Evolutionary conservation across 805 yeast genomes (phyloP), one percentile per base, ranked within the genome.

Genomic region (Candida andamanensis): DNA sequence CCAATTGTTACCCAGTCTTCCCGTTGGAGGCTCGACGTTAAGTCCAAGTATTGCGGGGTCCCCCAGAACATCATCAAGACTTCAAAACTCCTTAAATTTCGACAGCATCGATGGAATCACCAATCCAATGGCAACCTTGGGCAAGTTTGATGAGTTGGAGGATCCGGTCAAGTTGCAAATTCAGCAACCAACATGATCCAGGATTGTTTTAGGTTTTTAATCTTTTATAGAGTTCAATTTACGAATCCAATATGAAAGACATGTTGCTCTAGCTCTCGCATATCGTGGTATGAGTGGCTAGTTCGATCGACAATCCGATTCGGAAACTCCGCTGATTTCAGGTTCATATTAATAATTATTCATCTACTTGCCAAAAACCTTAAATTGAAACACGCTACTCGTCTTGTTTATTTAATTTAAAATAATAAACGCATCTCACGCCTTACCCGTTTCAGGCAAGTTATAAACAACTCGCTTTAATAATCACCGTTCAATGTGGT

Each of bases 371-470:
- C n/a, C n/a, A n/a, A n/a, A n/a, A n/a, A n/a, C n/a, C n/a, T n/a
- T n/a, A n/a, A n/a, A n/a, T n/a, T n/a, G n/a, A n/a, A n/a, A 27
- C 36, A 17, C 36, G 36, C 28, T 33, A 33, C 36, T 28, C 37
- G 37, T 33, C 29, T 22, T 33, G 36, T 33, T 33, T 33, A 21
- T 33, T 33, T 32, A 15, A 24, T 22, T 15, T 16, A 16, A 28
- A 20, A 24, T 18, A 11, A n/a, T n/a, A n/a, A n/a, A 29, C 37
- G 28, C 36, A 32, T 32, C 29, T n/a, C 9, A 29, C 37, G 37
- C 37, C 33, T 33, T 33, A n/a, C 37, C 37, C 25, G 10, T 24
- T 29, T 33, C 7, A 27, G n/a, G 37, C 29, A 33, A 21, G 5
- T 22, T 23, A 29, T 33, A 33, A 33, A 33, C 37, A 33, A 12